Evolutionary conservation across 345 rosid species (phyloP), one percentile per base, ranked within the genome.

Genomic region (Carallia brachiata): DNA sequence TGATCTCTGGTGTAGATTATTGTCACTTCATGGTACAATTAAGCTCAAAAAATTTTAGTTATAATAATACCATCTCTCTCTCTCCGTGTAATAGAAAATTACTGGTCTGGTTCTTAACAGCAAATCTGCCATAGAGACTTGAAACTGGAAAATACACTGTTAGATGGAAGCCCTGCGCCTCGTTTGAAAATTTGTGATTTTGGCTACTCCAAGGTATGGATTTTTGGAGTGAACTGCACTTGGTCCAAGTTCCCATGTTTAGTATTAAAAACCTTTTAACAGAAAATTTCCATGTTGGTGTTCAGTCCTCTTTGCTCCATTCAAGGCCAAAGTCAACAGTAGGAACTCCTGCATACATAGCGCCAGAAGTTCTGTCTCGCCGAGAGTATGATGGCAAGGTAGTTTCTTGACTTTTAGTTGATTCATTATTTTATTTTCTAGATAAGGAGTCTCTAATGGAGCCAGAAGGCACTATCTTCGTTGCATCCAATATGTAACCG

Each of bases 51-150:
- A 39, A 47, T 58, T 44, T 10, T n/a, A 31, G 4, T 56, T 39
- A 2, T 39, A 8, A 7, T 19, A 6, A 52, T 63, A 28, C 9
- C 28, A 61, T 6, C 44, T 39, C 12, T 2, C 9, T 39, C 4
- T 57, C 32, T 44, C 7, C 40, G 1, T 23, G 0, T 15, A 56
- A 56, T 54, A 10, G 60, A 32, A 47, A 64, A 15, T 32, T 19
- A 17, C 52, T 53, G 52, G 67, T 65, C 18, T 58, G 53, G 37
- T 47, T 58, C n/a, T 10, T 70, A 72, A 77, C 81, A 92, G 98
- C 98, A 92, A 92, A 92, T 92, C 77, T 92, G 98, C 74, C 98
- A 92, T 67, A 85, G 98, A 85, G 98, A 92, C 84, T 80, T 92
- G 70, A 92, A 90, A 78, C 86, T 92, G 74, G 98, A 90, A 86